Evolutionary conservation across 305 asterid species (phyloP).

Genomic region (Rubia tinctorum): DNA sequence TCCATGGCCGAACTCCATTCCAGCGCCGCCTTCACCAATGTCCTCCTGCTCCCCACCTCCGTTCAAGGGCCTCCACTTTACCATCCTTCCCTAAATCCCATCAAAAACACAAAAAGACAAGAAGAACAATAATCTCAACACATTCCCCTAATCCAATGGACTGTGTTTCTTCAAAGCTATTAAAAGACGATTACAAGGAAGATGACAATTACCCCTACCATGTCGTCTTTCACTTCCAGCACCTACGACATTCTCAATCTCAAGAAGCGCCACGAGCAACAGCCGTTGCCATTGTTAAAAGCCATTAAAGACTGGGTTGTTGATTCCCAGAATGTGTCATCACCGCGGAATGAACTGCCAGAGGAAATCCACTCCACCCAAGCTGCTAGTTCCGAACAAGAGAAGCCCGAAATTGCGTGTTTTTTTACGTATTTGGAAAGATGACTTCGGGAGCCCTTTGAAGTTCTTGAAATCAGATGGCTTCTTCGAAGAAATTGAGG

Average conservation of each 20-base stretch:
- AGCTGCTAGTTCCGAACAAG: slow-evolving; percentile 69
- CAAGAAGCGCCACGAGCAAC: slow-evolving; percentile 35
- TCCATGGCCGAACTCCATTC: too few species aligned
- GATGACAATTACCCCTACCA: slow-evolving; percentile 40
- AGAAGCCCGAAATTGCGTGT: slow-evolving; percentile 54
- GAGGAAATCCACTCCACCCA: slow-evolving; percentile 89
- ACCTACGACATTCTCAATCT: slow-evolving; percentile 74
- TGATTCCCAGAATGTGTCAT: slow-evolving; percentile 42
- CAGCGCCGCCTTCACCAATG: too few species aligned
- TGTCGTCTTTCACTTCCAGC: slow-evolving; percentile 83
- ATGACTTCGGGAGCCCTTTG: slow-evolving; percentile 53
- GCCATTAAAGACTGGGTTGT: slow-evolving; percentile 17
- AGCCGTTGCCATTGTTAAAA: neutral
- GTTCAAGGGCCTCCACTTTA: slow-evolving; percentile 3
- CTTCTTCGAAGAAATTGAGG: slow-evolving; percentile 57
- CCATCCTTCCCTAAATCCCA: slow-evolving; percentile 6
- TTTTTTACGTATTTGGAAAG: slow-evolving; percentile 34
- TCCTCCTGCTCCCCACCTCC: too few species aligned
- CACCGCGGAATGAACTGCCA: slow-evolving; percentile 47
- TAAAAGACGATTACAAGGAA: slow-evolving; percentile 38
- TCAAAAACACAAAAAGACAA: neutral
- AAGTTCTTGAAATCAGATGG: slow-evolving; percentile 59
- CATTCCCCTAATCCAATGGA: slow-evolving; percentile 48
- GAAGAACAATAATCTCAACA: slow-evolving; percentile 23
- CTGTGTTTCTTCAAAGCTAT: slow-evolving; percentile 68